These are phyloP conservation scores for Citrus sp. DNA, from an alignment of 345 rosid genomes.

Conservation along the genomic window DNA sequence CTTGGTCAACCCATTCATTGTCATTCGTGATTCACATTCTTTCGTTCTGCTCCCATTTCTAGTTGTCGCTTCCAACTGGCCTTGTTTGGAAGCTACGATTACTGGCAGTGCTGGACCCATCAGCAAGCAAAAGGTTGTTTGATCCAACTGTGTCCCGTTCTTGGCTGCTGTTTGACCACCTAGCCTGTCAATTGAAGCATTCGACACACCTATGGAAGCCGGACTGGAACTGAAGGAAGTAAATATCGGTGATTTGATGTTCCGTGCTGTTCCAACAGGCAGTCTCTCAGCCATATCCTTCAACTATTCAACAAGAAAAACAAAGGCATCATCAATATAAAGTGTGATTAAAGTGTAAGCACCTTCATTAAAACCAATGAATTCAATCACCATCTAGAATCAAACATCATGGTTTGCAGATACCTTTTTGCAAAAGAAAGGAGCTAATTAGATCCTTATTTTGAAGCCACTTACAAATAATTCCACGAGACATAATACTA, in stretches of 20 bases:
- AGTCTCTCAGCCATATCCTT: constrained; percentile 93
- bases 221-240: constrained; percentile 63
- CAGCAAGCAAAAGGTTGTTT: constrained; percentile 44
- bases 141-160: constrained; percentile 45
- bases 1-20: constrained; percentile 93
- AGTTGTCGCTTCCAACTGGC: constrained; percentile 50
- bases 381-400: background rate
- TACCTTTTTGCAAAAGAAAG: background rate
- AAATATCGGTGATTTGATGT: constrained; percentile 47
- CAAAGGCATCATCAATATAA: constrained; percentile 19
- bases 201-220: constrained; percentile 39
- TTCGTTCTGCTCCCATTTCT: constrained; percentile 58
- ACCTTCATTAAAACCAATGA: background rate
- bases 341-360: background rate
- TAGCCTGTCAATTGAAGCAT: constrained; percentile 40
- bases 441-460: background rate
- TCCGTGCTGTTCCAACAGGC: constrained; percentile 55
- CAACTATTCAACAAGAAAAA: constrained; percentile 36
- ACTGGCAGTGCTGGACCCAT: constrained; percentile 48
- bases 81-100: constrained; percentile 47
- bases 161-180: constrained; percentile 32
- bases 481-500: background rate
- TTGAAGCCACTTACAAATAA: background rate
- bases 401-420: no score
- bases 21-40: constrained; percentile 66